These are phyloP conservation scores for Macrotyloma uniflorum DNA, from an alignment of 306 rosid genomes.

Conservation along the genomic window DNA sequence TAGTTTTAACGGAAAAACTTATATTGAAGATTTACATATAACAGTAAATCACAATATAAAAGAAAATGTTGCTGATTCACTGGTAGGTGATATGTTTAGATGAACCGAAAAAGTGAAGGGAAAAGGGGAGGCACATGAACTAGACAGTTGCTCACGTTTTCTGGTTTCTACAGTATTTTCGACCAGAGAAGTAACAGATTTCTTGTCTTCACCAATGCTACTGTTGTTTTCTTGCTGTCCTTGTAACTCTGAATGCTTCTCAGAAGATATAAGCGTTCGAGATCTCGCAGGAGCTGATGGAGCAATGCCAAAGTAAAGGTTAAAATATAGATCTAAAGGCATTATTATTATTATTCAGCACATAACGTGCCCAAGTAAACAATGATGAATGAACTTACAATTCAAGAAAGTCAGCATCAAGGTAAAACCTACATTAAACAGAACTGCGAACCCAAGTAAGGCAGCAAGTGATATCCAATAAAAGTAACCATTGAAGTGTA, in stretches of 20 bases:
- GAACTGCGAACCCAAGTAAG: constrained; percentile 51
- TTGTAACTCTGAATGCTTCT: constrained; percentile 44
- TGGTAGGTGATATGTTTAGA: background rate
- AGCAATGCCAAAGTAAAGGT: constrained; percentile 25
- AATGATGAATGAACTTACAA: constrained; percentile 32
- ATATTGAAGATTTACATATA: background rate
- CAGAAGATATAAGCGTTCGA: constrained; percentile 46
- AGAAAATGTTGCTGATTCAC: background rate
- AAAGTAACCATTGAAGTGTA: constrained; percentile 46
- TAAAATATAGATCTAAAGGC: background rate
- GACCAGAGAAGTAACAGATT: constrained; percentile 1
- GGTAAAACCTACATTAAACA: constrained; percentile 56
- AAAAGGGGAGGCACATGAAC: background rate
- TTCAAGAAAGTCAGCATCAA: constrained; percentile 47
- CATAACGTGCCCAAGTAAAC: constrained; percentile 20
- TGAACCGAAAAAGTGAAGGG: background rate
- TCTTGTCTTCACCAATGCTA: constrained; percentile 21
- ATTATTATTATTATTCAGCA: background rate
- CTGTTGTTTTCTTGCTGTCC: constrained; percentile 32
- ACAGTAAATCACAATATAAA: background rate
- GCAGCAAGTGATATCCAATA: constrained; percentile 63
- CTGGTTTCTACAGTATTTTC: constrained; percentile 22
- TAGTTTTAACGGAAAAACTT: background rate
- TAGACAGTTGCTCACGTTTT: constrained; percentile 27
- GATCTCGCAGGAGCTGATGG: constrained; percentile 58